Evolutionary conservation across 352 stramenopile genomes (phyloP).

Genomic region (Phytophthora constricta): DNA sequence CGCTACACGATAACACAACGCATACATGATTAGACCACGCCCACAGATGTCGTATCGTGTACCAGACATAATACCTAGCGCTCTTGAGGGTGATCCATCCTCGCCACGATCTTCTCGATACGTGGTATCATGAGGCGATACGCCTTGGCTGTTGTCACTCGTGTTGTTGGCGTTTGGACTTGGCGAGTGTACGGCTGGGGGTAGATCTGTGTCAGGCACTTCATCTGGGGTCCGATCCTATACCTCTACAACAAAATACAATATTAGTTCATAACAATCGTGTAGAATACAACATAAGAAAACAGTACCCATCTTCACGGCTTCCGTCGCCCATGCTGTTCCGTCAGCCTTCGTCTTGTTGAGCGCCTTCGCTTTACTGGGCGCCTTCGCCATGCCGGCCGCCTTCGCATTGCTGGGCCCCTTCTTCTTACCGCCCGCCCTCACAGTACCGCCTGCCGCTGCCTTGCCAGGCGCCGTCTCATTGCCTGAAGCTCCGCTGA

Average conservation of each 20-base stretch:
- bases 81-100: not conserved
- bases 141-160: not conserved
- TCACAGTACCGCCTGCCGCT: too few species aligned
- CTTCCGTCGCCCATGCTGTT: too few species aligned
- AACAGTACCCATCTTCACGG: too few species aligned
- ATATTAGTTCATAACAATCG: not conserved
- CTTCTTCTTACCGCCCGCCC: too few species aligned
- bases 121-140: not conserved
- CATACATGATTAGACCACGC: too few species aligned
- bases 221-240: too few species aligned
- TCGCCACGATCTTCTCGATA: not conserved
- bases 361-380: not conserved
- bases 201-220: not conserved
- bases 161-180: too few species aligned
- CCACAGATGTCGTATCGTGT: too few species aligned
- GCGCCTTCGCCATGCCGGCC: not conserved
- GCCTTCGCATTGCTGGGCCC: too few species aligned
- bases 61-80: not conserved
- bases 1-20: not conserved
- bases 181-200: not conserved
- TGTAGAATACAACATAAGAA: not conserved
- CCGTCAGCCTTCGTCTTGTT: too few species aligned
- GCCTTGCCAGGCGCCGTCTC: not conserved
- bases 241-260: not conserved
- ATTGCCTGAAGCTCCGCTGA: too few species aligned